phyloP scores from a whole-genome alignment of 768 basidiomycete species.

The Kockovaella imperatae region DNA sequence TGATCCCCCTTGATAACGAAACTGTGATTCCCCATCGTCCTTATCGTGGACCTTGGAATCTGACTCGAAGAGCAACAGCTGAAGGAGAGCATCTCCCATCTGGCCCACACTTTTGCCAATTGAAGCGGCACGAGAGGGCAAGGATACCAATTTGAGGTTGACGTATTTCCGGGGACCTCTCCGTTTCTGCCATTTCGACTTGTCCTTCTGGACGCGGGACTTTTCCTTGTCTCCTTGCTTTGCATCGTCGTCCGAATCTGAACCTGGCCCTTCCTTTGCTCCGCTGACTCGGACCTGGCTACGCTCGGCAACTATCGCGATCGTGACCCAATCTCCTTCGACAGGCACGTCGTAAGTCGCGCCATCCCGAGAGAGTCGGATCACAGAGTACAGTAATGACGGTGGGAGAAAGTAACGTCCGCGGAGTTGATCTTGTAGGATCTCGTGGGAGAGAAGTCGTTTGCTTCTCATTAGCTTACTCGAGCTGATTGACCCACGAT shows the following conservation, averaged over 20 bases:
- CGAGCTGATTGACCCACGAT: slow-evolving; percentile 50
- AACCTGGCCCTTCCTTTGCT: slow-evolving; percentile 7
- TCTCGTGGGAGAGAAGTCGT: slow-evolving; percentile 63
- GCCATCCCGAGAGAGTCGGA: slow-evolving; percentile 67
- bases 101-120: slow-evolving; percentile 51
- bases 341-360: slow-evolving; percentile 87
- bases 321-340: slow-evolving; percentile 86
- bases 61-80: slow-evolving; percentile 79
- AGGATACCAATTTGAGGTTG: slow-evolving; percentile 57
- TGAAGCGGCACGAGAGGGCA: slow-evolving; percentile 60
- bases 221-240: slow-evolving; percentile 18
- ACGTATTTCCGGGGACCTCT: slow-evolving; percentile 54
- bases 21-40: slow-evolving; percentile 42
- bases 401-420: slow-evolving; percentile 84
- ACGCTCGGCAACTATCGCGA: slow-evolving; percentile 89
- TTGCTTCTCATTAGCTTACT: slow-evolving; percentile 42
- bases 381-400: slow-evolving; percentile 76
- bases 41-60: slow-evolving; percentile 50
- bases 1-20: slow-evolving; percentile 77
- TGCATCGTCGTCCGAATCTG: slow-evolving; percentile 4
- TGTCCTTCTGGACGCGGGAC: slow-evolving; percentile 15
- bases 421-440: slow-evolving; percentile 68
- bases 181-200: slow-evolving; percentile 15
- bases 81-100: slow-evolving; percentile 81
- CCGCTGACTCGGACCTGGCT: slow-evolving; percentile 68